Base-by-base conservation (phyloP, 2,329 filamentous ascomycete genomes). In the Hymenoscyphus fructigenus region DNA sequence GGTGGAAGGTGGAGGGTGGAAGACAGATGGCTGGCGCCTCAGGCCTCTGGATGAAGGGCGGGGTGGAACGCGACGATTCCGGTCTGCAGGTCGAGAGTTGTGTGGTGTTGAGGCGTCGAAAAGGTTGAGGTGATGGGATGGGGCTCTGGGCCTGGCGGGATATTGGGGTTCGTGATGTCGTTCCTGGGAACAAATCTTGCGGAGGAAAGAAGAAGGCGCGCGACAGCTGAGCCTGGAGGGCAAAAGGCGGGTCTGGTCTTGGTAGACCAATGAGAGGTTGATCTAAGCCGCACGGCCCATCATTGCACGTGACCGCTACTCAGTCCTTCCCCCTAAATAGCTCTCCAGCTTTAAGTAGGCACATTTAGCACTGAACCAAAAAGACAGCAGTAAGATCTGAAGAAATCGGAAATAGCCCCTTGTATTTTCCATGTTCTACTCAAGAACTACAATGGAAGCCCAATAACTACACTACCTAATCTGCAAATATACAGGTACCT, bases 11-110 rank as follows among this genome's bases (percentile, higher is more conserved):
- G 38, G 38, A 55, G 60, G 65, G 64, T 44, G 62, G 62, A 63
- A 64, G 70, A 66, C 66, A 64, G 64, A 69, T 66, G 55, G 63
- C 55, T 36, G 58, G 29, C 38, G 47, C 47, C 47, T 38, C 47
- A 23, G 47, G 47, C 47, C 47, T 10, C 10, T 23, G 20, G 23
- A 55, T 20, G 15, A 32, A 12, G 32, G 32, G 57, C n/a, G 7
- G 57, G 10, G 29, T 59, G 26, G 32, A 59, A 59, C 12, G 47
- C 47, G 47, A 53, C 26, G 17, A 58, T 38, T 14, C 36, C 5
- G 23, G 20, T 47, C 20, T 53, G 47, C 23, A 53, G 12, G 23
- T 7, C 20, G 47, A 53, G 36, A 23, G 47, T 53, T 20, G 9
- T 23, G 47, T 26, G 44, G 28, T 56, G 53, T 29, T 20, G 56